Evolutionary conservation across 139 green algal species (phyloP).

Genomic region (Chlamydomonas eustigma): DNA sequence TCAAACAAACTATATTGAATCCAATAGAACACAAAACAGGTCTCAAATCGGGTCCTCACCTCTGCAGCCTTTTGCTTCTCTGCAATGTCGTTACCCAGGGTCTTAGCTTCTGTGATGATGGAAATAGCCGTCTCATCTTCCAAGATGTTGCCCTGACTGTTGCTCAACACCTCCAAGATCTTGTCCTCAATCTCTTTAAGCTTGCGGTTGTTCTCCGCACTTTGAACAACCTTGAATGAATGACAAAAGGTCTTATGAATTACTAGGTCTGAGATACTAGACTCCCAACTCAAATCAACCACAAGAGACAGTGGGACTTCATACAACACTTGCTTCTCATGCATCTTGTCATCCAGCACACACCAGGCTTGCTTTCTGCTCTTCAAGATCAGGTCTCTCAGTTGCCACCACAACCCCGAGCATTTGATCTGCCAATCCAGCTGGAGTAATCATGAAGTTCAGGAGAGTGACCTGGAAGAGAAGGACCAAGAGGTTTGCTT

Average conservation of each 20-base stretch:
- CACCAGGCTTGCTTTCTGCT: constrained; percentile 65
- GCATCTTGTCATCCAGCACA: no score
- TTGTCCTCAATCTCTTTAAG: constrained; percentile 77
- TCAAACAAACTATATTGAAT: not conserved
- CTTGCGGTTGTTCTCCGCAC: constrained; percentile 61
- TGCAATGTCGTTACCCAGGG: constrained; percentile 66
- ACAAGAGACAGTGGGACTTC: no score
- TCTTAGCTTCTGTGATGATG: constrained; percentile 74
- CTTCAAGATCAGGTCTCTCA: constrained; percentile 74
- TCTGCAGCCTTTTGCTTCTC: constrained; percentile 58
- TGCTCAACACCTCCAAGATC: constrained; percentile 57
- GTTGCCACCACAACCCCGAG: constrained; percentile 69
- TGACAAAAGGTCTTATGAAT: no score
- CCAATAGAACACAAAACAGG: no score
- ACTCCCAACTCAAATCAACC: no score
- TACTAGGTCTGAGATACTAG: no score
- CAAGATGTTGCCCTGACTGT: constrained; percentile 63
- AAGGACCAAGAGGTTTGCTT: not conserved
- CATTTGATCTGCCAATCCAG: constrained; percentile 68
- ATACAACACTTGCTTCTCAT: not conserved
- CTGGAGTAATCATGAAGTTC: constrained; percentile 81
- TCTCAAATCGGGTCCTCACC: no score
- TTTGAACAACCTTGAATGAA: constrained; percentile 33
- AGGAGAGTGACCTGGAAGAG: constrained; percentile 55
- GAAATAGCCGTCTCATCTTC: constrained; percentile 72